These are phyloP conservation scores for Chamaecrista fasciculata DNA, from an alignment of 306 rosid species.

Conservation along the genomic window DNA sequence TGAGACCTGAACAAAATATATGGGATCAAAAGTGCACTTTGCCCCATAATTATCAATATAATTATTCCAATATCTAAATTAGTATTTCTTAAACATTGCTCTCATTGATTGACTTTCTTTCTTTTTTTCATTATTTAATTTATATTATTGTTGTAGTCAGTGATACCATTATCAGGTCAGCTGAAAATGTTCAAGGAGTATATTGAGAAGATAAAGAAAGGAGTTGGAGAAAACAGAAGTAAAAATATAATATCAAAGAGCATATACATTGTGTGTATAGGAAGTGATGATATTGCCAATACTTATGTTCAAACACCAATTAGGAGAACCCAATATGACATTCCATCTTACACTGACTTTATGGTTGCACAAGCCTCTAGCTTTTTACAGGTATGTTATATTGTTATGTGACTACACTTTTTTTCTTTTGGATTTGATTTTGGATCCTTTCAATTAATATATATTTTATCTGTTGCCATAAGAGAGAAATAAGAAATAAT, in stretches of 20 bases:
- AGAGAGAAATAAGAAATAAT: no score
- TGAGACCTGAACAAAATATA: no score
- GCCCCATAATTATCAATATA: no score
- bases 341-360: slow-evolving; percentile 56
- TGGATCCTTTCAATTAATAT: no score
- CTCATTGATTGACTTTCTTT: not conserved
- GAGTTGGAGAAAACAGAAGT: slow-evolving; percentile 41
- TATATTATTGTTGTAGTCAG: slow-evolving; percentile 35
- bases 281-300: slow-evolving; percentile 67
- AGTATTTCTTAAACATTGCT: not conserved
- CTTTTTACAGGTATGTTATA: slow-evolving; percentile 48
- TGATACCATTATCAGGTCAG: slow-evolving; percentile 53
- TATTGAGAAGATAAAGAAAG: slow-evolving; percentile 40
- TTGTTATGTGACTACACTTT: not conserved
- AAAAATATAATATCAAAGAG: slow-evolving; percentile 44
- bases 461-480: no score
- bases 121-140: no score
- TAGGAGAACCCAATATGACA: slow-evolving; percentile 38
- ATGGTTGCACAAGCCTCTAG: slow-evolving; percentile 46
- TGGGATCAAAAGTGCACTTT: no score
- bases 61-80: no score
- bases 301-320: slow-evolving; percentile 39
- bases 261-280: slow-evolving; percentile 47
- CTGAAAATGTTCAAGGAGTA: slow-evolving; percentile 49
- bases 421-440: no score